Evolutionary conservation across 495 filamentous ascomycete genomes (phyloP), one percentile per base, ranked within the genome.

Genomic region (Lasiosphaeriaceae sp.): DNA sequence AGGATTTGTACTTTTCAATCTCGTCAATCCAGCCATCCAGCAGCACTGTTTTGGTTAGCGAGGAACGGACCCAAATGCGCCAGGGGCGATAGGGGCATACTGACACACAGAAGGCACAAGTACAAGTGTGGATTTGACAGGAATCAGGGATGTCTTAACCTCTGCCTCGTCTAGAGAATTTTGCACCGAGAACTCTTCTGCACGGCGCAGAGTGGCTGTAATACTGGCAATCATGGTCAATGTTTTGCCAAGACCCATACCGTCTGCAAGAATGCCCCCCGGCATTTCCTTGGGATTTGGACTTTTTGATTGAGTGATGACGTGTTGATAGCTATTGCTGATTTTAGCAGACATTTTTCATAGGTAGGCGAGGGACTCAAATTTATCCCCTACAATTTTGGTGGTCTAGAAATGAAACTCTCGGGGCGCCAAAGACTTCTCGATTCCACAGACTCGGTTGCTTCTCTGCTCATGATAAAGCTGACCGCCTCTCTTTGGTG

Each of bases 211-310:
- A 22, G 52, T 71, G 44, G 49, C 55, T 7, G 69, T 47, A 37
- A 78, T 62, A 5, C 68, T 52, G 11, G 73, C 55, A 7, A 79
- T 45, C 31, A 75, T 60, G 8, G 67, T 69, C 9, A 79, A 55
- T 0, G 76, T 69, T 63, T 79, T 78, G 7, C 77, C 76, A 34
- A 78, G 66, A 0, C 76, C 76, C 74, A 78, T 77, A 14, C 73
- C 70, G 60, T 77, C 76, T 0, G 72, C 74, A 3, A 77, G 50
- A 9, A 75, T 62, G 8, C 74, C 72, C 3, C 74, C 74, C 2
- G 47, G 49, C 7, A 29, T 21, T 7, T 29, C 50, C 21, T 49
- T 26, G 7, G 57, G 48, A 6, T 21, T 44, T 17, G 17, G 16
- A 11, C 50, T 56, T 21, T 34, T 64, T 31, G 29, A 48, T 6